Percentiles rank a stretch among this genome's conserved stretches.
These are phyloP conservation scores for Trichoderma arundinaceum DNA, from an alignment of 2,329 filamentous ascomycete genomes.

Conservation along the genomic window DNA sequence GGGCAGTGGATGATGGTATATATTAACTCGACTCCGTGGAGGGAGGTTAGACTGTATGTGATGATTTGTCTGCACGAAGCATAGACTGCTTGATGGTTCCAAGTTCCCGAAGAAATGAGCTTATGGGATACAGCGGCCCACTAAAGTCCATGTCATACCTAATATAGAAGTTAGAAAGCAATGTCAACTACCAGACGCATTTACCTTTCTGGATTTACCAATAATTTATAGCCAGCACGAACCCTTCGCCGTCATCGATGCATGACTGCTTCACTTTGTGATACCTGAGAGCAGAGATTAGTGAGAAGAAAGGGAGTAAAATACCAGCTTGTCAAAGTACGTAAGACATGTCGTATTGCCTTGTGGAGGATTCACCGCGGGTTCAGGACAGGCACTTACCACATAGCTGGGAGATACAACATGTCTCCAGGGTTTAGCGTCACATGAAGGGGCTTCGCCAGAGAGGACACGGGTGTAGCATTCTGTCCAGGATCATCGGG, in stretches of 20 bases:
- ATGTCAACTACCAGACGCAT: background rate
- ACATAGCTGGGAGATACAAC: slow-evolving; percentile 81
- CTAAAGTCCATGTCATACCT: slow-evolving; percentile 83
- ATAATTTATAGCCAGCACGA: slow-evolving; percentile 82
- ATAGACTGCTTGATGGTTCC: background rate
- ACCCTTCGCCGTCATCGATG: slow-evolving; percentile 69
- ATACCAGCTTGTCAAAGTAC: background rate
- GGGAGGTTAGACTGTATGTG: background rate
- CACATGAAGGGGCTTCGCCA: slow-evolving; percentile 67
- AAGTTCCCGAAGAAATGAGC: slow-evolving; percentile 58
- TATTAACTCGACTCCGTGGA: background rate
- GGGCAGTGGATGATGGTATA: background rate
- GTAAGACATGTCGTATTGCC: background rate
- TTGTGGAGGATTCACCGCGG: background rate
- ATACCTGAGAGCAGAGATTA: slow-evolving; percentile 55
- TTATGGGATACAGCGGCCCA: slow-evolving; percentile 69
- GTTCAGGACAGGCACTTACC: slow-evolving; percentile 54
- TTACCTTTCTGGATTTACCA: slow-evolving; percentile 59
- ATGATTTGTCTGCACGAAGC: background rate
- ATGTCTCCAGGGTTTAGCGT: slow-evolving; percentile 76
- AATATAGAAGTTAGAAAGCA: slow-evolving; percentile 21
- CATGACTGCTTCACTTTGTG: slow-evolving; percentile 80
- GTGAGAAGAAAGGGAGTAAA: background rate
- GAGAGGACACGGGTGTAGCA: slow-evolving; percentile 62
- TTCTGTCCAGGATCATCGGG: slow-evolving; percentile 62